Evolutionary conservation across 1,284 basidiomycete genomes (phyloP), one percentile per base, ranked within the genome.

Genomic region (Uromyces viciae-fabae): DNA sequence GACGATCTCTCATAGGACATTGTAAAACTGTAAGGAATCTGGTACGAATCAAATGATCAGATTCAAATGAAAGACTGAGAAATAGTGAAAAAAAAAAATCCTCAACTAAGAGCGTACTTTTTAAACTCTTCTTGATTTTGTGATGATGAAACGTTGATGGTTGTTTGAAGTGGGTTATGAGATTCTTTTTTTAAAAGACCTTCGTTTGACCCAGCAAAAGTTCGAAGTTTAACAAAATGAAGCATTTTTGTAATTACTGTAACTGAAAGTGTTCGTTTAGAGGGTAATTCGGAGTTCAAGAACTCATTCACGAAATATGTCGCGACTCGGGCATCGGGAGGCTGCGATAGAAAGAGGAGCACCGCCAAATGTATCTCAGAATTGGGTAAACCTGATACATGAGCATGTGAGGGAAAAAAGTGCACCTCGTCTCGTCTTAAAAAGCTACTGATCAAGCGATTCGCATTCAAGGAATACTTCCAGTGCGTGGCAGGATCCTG

Each of bases 181-280:
- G 93, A 92, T 86, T 92, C 90, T 83, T 93, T 91, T 25, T 92
- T 87, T 90, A 94, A 93, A 8, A 97, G 88, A 74, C 93, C 58
- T 52, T 91, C 90, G 8, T 88, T 88, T 1, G 84, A 84, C 1
- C 89, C 87, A 42, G 92, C 90, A 82, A 94, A 92, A 7, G 93
- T 93, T 60, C 95, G 91, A 73, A 95, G 90, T 87, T 97, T 96
- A 86, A 95, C 88, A 83, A 91, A 91, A 82, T 91, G 90, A 52
- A 92, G 88, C 43, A 94, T 86, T 85, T 92, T 92, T 31, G 91
- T 90, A 46, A 95, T 86, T 1, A 91, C 93, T 79, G 92, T 94
- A 81, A 79, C 71, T 73, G 54, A 81, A 77, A 28, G 33, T 80
- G 76, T 86, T 66, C 94, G 90, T 83, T 95, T 93, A 54, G 91